Base-by-base conservation (phyloP, 2,329 filamentous ascomycete species). In the Aspergillus viridinutans region DNA sequence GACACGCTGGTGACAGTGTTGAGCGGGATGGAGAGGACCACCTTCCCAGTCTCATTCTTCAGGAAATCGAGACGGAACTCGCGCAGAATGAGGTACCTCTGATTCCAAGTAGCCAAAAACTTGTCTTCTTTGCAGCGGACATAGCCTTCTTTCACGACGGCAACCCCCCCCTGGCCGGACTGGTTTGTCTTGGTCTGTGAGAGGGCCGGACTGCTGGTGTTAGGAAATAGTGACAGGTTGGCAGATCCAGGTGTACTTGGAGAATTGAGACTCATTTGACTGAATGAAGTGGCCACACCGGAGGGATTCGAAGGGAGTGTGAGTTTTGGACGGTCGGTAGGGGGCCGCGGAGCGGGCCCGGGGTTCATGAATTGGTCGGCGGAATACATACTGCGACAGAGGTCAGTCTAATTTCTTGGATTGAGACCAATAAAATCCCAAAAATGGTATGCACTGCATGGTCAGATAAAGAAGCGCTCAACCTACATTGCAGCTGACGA, bases 51-150 rank as follows among this genome's bases (percentile, higher is more conserved):
- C 71, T 95, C 90, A 60, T 85, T 89, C 79, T 97, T 99, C 79
- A 96, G 85, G 69, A 99, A 97, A 70, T 97, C 94, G 45, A 99
- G 84, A 58, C 91, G 89, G 69, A 92, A 92, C 74, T 97, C 95
- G 70, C 93, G 88, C 63, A 99, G 80, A 58, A 97, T 90, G 56
- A 99, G 81, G 74, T 90, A 97, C 71, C 93, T 91, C 73, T 94
- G 89, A 71, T 93, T 94, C 93, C 78, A 97, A 85, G 68, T 95
- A 85, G 78, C 90, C 86, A 79, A 86, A 59, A 81, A 77, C 56
- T 83, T 85, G 76, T 92, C 92, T 74, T 97, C 94, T 80, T 97
- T 97, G 72, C 76, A 79, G 26, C 77, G 74, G 51, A 80, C 77
- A 64, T 73, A 75, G 50, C 79, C 78, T 62, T 80, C 88, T 73